Percentiles rank a stretch among this genome's conserved stretches.
Evolutionary conservation across 2,329 filamentous ascomycete genomes (phyloP).

Genomic region (Penicillium sp.): DNA sequence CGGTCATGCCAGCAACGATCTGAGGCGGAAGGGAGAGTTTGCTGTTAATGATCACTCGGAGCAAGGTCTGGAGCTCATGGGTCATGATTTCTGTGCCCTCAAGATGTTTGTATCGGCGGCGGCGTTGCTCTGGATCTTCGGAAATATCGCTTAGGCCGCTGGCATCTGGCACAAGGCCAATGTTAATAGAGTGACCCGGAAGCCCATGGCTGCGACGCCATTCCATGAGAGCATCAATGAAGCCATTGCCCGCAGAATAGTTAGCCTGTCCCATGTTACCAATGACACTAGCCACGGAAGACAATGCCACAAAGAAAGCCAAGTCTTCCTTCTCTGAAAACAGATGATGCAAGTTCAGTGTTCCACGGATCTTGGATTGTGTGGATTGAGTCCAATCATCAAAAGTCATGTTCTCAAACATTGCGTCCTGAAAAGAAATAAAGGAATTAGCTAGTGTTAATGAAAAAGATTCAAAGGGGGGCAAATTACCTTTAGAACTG

Average conservation of each 20-base stretch:
- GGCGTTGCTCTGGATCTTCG: conserved; percentile 18
- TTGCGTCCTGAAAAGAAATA: conserved; percentile 13
- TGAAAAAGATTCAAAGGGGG: neutral
- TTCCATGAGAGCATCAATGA: conserved; percentile 22
- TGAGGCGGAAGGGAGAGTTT: conserved; percentile 16
- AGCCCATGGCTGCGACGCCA: conserved; percentile 15
- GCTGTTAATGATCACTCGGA: conserved; percentile 19
- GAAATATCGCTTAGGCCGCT: conserved; percentile 20
- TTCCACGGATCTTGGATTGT: conserved; percentile 14
- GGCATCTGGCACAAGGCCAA: conserved; percentile 24
- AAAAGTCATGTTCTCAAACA: conserved; percentile 23
- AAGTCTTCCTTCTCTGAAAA: conserved; percentile 14
- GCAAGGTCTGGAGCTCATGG: conserved; percentile 17
- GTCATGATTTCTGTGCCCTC: conserved; percentile 22
- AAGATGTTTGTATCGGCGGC: conserved; percentile 20
- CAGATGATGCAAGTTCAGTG: conserved; percentile 15
- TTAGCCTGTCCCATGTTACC: conserved; percentile 59
- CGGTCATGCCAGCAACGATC: conserved; percentile 22
- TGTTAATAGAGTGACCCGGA: conserved; percentile 18
- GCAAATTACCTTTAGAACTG: conserved; percentile 16
- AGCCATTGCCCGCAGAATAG: conserved; percentile 55
- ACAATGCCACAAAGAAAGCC: conserved; percentile 54
- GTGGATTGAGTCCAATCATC: conserved; percentile 14
- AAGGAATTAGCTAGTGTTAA: neutral
- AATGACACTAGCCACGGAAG: conserved; percentile 55